Conservation (phyloP, 345 rosid species). For the Brassica cretica region DNA sequence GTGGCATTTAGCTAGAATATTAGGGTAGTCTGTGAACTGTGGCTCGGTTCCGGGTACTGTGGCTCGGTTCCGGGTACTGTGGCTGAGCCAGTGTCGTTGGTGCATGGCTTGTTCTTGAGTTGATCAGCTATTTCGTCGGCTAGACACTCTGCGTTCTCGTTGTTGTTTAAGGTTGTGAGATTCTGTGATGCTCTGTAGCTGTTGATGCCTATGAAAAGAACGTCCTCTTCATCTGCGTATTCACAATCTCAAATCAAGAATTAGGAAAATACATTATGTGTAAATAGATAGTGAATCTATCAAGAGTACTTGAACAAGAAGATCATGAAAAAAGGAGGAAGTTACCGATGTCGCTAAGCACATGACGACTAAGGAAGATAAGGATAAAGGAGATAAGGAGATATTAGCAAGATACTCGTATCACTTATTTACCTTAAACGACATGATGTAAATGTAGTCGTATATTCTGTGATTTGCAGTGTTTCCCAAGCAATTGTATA, state of each 20-base stretch:
- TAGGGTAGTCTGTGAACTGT: constrained; percentile 58
- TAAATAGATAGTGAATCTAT: neutral
- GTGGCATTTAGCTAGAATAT: constrained; percentile 60
- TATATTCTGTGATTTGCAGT: too few species aligned
- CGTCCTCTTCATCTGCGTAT: constrained; percentile 65
- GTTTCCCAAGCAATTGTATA: too few species aligned
- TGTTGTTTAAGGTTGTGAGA: constrained; percentile 54
- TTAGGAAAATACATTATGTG: neutral
- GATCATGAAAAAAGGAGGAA: neutral
- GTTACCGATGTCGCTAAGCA: constrained; percentile 45
- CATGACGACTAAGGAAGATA: constrained; percentile 42
- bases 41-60: constrained; percentile 88
- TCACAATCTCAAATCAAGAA: neutral
- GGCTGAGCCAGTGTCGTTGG: constrained; percentile 73
- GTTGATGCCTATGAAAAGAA: constrained; percentile 70
- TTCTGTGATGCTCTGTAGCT: constrained; percentile 61
- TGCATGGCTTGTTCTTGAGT: constrained; percentile 78
- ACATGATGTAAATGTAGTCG: too few species aligned
- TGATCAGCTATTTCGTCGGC: constrained; percentile 76
- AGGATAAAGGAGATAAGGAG: constrained; percentile 41
- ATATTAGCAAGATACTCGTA: too few species aligned
- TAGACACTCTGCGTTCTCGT: constrained; percentile 79
- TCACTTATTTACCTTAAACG: too few species aligned
- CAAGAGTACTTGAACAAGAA: constrained; percentile 5
- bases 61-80: constrained; percentile 81